Conservation (phyloP, 768 basidiomycete species). For the Ramaria rubella region DNA sequence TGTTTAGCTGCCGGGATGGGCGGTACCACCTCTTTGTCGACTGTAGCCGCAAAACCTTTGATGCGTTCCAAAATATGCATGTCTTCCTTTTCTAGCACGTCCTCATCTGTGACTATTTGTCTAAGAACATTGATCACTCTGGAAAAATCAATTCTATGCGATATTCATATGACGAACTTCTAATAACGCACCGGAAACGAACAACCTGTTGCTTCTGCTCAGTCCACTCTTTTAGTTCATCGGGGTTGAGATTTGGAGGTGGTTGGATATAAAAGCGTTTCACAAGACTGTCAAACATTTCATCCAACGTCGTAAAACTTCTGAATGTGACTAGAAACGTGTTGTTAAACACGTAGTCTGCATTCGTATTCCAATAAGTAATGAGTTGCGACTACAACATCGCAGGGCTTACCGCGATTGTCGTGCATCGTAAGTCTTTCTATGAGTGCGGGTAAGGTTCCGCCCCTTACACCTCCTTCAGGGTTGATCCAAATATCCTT, state of each 20-base stretch:
- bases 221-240: slow-evolving; percentile 72
- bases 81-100: slow-evolving; percentile 84
- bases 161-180: neutral
- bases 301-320: slow-evolving; percentile 80
- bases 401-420: slow-evolving; percentile 56
- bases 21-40: slow-evolving; percentile 56
- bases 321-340: slow-evolving; percentile 96
- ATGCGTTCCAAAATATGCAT: slow-evolving; percentile 74
- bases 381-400: slow-evolving; percentile 2
- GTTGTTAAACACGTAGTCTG: slow-evolving; percentile 74
- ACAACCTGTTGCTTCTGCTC: slow-evolving; percentile 83
- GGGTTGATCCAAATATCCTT: slow-evolving; percentile 81
- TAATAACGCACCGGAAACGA: slow-evolving; percentile 63
- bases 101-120: slow-evolving; percentile 78
- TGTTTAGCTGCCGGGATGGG: slow-evolving; percentile 68
- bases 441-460: slow-evolving; percentile 78
- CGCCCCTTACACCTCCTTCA: slow-evolving; percentile 79
- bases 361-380: slow-evolving; percentile 9
- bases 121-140: slow-evolving; percentile 90
- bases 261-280: slow-evolving; percentile 73
- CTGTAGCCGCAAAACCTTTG: slow-evolving; percentile 58
- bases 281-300: slow-evolving; percentile 76
- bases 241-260: slow-evolving; percentile 54
- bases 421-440: slow-evolving; percentile 91
- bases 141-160: slow-evolving; percentile 3